phyloP scores from a whole-genome alignment of 2,329 filamentous ascomycete genomes.

The Tolypocladium nubicola region DNA sequence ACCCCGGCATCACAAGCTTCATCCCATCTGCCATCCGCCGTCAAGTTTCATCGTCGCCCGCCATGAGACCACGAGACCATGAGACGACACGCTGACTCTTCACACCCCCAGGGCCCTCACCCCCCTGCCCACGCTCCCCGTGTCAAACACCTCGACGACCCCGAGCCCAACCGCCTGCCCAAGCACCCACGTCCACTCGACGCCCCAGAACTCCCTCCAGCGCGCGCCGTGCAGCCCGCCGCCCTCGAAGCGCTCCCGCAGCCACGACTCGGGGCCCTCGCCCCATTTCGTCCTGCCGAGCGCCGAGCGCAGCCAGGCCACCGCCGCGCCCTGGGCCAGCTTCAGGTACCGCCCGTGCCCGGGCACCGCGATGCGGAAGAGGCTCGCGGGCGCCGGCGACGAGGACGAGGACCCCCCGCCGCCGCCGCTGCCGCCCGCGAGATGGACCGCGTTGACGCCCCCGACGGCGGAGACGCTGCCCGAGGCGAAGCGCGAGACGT shows the following conservation, averaged over 20 bases:
- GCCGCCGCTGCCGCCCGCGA: constrained; percentile 46
- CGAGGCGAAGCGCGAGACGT: constrained; percentile 53
- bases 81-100: not conserved
- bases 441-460: constrained; percentile 53
- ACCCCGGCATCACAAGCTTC: not conserved
- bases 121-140: constrained; percentile 59
- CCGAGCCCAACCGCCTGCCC: constrained; percentile 62
- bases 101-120: constrained; percentile 35
- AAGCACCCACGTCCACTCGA: constrained; percentile 61
- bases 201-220: constrained; percentile 61
- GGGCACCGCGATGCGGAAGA: constrained; percentile 51
- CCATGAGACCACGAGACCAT: not conserved
- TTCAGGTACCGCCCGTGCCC: constrained; percentile 58
- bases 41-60: not conserved
- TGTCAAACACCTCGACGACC: constrained; percentile 64
- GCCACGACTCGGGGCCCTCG: constrained; percentile 50
- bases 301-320: constrained; percentile 50
- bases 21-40: not conserved
- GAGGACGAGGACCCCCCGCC: constrained; percentile 23
- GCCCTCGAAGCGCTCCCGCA: constrained; percentile 63
- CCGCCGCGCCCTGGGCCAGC: constrained; percentile 44
- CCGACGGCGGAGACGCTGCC: constrained; percentile 61
- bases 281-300: constrained; percentile 48
- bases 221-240: constrained; percentile 31
- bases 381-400: constrained; percentile 1